These are phyloP conservation scores for Tuber aestivum DNA, from an alignment of 495 filamentous ascomycete genomes.

Conservation along the genomic window DNA sequence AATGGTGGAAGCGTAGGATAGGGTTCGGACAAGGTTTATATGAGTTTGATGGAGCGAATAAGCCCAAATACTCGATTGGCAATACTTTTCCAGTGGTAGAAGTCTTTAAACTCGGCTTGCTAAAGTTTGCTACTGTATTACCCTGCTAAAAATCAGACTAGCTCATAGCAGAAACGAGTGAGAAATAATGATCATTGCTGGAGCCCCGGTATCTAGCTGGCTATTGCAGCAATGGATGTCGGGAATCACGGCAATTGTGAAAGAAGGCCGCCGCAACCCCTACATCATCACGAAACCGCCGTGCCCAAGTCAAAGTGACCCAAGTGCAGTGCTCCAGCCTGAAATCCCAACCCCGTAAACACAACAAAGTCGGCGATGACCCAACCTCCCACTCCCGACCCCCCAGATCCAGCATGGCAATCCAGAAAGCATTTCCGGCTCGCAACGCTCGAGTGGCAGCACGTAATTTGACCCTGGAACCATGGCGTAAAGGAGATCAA, in stretches of 20 bases:
- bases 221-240: background rate
- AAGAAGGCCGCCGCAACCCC: background rate
- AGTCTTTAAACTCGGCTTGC: background rate
- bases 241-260: background rate
- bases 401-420: background rate
- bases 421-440: background rate
- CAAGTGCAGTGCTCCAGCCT: background rate
- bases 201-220: background rate
- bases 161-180: background rate
- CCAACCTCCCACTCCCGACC: background rate
- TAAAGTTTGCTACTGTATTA: background rate
- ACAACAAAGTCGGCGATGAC: too few species aligned
- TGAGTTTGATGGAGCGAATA: background rate
- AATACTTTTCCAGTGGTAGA: background rate
- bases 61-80: background rate
- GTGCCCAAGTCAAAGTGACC: too few species aligned
- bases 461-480: background rate
- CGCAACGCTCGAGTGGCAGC: background rate
- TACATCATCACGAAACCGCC: background rate
- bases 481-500: background rate
- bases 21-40: background rate
- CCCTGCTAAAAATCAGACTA: background rate
- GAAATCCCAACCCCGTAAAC: too few species aligned
- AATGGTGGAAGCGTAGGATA: background rate
- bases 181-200: background rate